Conservation (phyloP, 805 yeast genomes). For the Ogataea methylovora region DNA sequence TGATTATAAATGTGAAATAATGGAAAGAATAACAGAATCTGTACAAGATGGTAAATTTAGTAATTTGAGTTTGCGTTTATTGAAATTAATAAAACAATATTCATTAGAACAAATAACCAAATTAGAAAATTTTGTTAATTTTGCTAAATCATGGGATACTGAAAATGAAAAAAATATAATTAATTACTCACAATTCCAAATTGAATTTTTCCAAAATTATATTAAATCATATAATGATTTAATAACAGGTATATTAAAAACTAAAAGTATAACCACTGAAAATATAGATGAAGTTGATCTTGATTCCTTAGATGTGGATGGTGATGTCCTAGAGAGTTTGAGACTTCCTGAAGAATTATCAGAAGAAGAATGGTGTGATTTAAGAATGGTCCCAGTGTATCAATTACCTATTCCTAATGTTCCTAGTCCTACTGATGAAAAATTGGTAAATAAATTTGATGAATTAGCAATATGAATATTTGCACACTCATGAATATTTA, state of each 20-base stretch:
- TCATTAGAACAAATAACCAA: conserved; percentile 5
- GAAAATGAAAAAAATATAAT: conserved; percentile 11
- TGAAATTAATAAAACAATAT: conserved; percentile 8
- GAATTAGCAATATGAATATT: no score
- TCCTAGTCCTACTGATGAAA: no score
- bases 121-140: conserved; percentile 6
- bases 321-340: no score
- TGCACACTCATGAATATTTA: no score
- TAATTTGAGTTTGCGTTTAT: conserved; percentile 6
- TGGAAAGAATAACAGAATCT: conserved; percentile 8
- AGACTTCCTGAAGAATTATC: no score
- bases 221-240: conserved; percentile 2
- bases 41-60: conserved; percentile 8
- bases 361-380: no score
- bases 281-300: background rate
- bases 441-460: no score
- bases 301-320: background rate
- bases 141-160: conserved; percentile 9
- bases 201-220: conserved; percentile 7
- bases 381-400: no score
- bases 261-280: no score
- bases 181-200: conserved; percentile 12
- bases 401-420: no score
- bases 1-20: conserved; percentile 4
- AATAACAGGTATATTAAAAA: background rate